Base-by-base conservation (phyloP, 768 basidiomycete species). In the Calocybe cyanea region DNA sequence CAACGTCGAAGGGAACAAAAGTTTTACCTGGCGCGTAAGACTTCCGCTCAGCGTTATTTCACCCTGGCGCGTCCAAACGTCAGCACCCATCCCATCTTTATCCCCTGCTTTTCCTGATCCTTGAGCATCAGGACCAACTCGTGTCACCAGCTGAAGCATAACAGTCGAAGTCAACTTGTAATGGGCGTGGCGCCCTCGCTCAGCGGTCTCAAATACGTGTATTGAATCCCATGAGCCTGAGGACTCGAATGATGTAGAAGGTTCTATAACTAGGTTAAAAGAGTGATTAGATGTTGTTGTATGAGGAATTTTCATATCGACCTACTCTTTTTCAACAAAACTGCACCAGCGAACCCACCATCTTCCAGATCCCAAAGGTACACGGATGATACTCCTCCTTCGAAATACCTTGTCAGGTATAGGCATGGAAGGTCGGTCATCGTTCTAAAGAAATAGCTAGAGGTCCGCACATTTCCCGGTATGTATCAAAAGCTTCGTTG, bases 351-450 rank as follows among this genome's bases (percentile, higher is more conserved):
- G 64, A 97, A 98, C 41, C 87, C 89, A 13, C 90, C 91, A 57
- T 98, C 94, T 47, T 97, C 95, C 20, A 93, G 75, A 61, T 98
- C 95, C 96, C 96, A 99, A 15, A 99, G 81, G 66, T 94, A 99
- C 13, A 96, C 95, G 18, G 89, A 92, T 20, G 92, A 96, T 2
- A 92, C 85, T 3, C 96, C 96, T n/a, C 95, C 95, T 66, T 98
- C 96, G 64, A 83, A 99, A 72, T 99, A 99, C 77, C 87, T 89
- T 53, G 18, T 32, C 3, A 24, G 34, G 19, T 15, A 31, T 11
- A 39, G 23, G 35, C 41, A 25, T 28, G 25, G 6, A 11, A 6
- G 11, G 25, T 28, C 11, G 11, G 25, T 28, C 11, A 28, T 6
- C 6, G 11, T 28, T 28, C 25, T 6, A 15, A 37, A 6, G 13